Base-by-base conservation (phyloP, 768 basidiomycete species). In the Lentinula sp. region DNA sequence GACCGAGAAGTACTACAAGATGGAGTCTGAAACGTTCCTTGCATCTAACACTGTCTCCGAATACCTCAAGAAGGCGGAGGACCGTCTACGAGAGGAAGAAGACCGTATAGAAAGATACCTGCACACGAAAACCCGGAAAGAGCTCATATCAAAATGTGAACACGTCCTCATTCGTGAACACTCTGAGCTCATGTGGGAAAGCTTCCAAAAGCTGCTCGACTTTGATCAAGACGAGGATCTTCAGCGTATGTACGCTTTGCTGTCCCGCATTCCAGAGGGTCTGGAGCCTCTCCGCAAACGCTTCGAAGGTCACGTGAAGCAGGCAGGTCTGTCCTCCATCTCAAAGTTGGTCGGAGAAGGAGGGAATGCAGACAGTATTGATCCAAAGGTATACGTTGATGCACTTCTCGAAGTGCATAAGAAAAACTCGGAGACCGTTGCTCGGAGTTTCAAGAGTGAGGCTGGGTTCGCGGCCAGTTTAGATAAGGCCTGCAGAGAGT, bases 141-240 rank as follows among this genome's bases (percentile, higher is more conserved):
- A 85, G 33, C 81, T 91, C 62, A 81, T 91, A 71, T 81, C 74
- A 69, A 88, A 85, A 75, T 98, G 95, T 79, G 96, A 98, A 72
- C 85, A 90, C 63, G 91, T 93, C 32, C 86, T 99, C 66, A 95
- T 99, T 67, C 84, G 90, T 60, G 89, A 89, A 64, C 95, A 96
- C 70, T 79, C 87, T 49, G 83, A 86, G 63, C 74, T 87, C 50
- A 90, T 99, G 87, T 92, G 91, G 87, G 92, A 95, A 63, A 93
- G 87, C 74, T 98, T 98, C 79, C 93, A 96, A 72, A 79, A 78
- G 23, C 74, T 95, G 54, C 85, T 95, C 66, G 95, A 98, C 72
- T 94, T 83, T 71, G 96, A 98, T 74, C 93, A 95, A 73, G 90
- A 94, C 62, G 91, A 95, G 72, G 96, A 98, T 67, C 79, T 99